Evolutionary conservation across 176 grass and related monocot genomes (phyloP).

Genomic region (Oryza coarctata): DNA sequence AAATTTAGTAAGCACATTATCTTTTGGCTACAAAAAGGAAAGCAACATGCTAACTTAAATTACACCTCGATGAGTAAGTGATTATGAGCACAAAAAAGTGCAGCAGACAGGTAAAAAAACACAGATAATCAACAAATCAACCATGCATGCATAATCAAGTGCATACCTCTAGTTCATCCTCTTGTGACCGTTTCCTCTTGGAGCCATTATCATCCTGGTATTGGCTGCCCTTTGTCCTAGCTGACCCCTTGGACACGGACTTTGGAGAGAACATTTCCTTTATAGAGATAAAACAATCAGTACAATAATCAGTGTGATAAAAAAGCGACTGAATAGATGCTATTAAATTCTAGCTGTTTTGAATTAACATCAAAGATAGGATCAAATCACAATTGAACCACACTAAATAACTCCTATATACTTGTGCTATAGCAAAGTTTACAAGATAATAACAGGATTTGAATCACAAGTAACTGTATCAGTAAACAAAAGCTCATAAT

Average conservation of each 20-base stretch:
- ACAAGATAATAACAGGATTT: not conserved
- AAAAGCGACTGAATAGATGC: not conserved
- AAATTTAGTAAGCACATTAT: not conserved
- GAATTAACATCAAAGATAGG: not conserved
- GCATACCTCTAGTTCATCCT: slow-evolving; percentile 56
- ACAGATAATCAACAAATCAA: slow-evolving; percentile 14
- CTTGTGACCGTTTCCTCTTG: slow-evolving; percentile 62
- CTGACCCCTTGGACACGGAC: slow-evolving; percentile 38
- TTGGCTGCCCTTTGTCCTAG: slow-evolving; percentile 47
- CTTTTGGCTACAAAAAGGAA: not conserved
- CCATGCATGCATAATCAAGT: not conserved
- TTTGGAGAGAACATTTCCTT: slow-evolving; percentile 68
- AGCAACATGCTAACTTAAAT: not conserved
- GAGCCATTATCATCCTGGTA: slow-evolving; percentile 43
- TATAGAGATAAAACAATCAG: slow-evolving; percentile 27
- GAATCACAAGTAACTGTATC: not conserved
- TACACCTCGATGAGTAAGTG: not conserved
- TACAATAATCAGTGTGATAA: slow-evolving; percentile 17
- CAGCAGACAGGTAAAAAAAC: not conserved
- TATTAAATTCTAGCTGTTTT: slow-evolving; percentile 3
- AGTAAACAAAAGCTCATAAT: not conserved
- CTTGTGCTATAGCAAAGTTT: not conserved
- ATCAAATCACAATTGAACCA: not conserved
- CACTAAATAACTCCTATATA: not conserved
- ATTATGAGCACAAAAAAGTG: not conserved